Evolutionary conservation across 176 grass and related monocot species (phyloP).

Genomic region (Musa acuminata): DNA sequence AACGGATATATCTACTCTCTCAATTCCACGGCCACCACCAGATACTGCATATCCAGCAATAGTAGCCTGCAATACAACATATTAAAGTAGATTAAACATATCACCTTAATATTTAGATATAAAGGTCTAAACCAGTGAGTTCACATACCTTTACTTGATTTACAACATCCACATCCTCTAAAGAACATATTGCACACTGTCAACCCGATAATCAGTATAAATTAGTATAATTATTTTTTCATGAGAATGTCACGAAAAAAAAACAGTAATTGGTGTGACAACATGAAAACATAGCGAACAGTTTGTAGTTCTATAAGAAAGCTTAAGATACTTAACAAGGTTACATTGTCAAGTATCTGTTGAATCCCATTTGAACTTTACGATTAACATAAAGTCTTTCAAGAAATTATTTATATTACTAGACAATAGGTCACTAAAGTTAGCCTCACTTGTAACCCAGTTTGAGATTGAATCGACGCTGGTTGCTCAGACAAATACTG

Average conservation of each 20-base stretch:
- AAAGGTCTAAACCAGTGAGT: neutral
- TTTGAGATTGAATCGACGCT: neutral
- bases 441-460: neutral
- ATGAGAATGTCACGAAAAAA: neutral
- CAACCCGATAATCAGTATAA: neutral
- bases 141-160: slow-evolving; percentile 28
- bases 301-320: neutral
- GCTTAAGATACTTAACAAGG: neutral
- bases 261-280: neutral
- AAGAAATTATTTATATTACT: neutral
- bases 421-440: neutral
- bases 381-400: neutral
- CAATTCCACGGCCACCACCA: slow-evolving; percentile 41
- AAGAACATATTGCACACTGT: slow-evolving; percentile 41
- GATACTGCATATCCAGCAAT: slow-evolving; percentile 40
- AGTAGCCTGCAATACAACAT: slow-evolving; percentile 13
- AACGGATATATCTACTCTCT: slow-evolving; percentile 42
- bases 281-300: neutral
- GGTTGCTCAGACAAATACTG: neutral
- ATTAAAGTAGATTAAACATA: neutral
- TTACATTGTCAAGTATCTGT: neutral
- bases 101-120: neutral
- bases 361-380: neutral
- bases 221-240: neutral
- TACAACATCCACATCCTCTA: slow-evolving; percentile 25